Evolutionary conservation across 169 alveolate species (phyloP), one percentile per base, ranked within the genome.

Genomic region (Neospora caninum): DNA sequence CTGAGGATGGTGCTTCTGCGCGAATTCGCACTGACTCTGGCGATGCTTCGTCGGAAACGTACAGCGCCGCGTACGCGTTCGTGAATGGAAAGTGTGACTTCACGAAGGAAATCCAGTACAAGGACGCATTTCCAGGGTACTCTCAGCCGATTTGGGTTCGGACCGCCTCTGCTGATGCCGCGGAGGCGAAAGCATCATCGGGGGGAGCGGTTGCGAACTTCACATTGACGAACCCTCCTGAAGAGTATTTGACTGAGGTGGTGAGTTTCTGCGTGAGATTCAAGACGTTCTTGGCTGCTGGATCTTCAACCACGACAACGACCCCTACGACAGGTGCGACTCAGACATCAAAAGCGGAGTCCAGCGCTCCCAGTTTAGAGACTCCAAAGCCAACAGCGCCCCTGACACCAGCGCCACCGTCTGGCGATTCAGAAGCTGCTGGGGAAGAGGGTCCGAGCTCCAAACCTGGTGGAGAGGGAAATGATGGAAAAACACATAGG

Each of bases 211-310:
- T 20, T 69, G 82, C 82, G 39, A 69, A 69, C 82, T 69, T 31
- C 82, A 69, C 82, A 18, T 69, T 69, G 42, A 69, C 82, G 34
- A 69, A 69, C 22, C 82, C 82, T 34, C 82, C 82, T 69, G 82
- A 6, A 29, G 39, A 69, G 34, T 69, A 31, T 34, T 34, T 69
- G 82, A 34, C 4, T 18, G 82, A 34, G 39, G 7, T 18, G 6
- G 82, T 69, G 42, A 69, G 82, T 34, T 69, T 69, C 82, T 69
- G 82, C 82, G 82, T 69, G 42, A 69, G 82, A 34, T 69, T 69
- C 82, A 69, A 69, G 82, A 69, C 82, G 13, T 49, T 49, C 22
- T 49, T 49, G 58, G 58, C 58, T 4, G 4, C 58, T 49, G 58
- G 58, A 49, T 49, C n/a, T n/a, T n/a, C 58, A 49, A 49, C 58